Evolutionary conservation across 2,329 filamentous ascomycete species (phyloP), one percentile per base, ranked within the genome.

Genomic region (Fusarium circinatum): DNA sequence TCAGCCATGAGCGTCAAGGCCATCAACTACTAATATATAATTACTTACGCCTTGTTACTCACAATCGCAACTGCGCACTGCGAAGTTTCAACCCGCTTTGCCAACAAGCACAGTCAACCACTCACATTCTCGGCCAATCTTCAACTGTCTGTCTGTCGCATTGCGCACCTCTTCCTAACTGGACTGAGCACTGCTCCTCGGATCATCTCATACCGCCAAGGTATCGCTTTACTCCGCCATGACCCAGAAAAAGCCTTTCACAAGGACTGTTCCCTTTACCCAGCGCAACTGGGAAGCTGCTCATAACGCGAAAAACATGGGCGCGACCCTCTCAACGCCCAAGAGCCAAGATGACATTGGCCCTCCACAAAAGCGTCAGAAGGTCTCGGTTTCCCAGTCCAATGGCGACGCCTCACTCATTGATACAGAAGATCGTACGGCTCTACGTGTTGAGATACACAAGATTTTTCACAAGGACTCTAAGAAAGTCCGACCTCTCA

Each of bases 261-360:
- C 84, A 80, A 85, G 85, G 81, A 84, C 83, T 75, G 82, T 86
- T 64, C 87, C 88, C 68, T 89, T 87, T 79, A 85, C 89, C 68
- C 86, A 88, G 74, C 85, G 87, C 78, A 88, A 86, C 78, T 89
- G 86, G 86, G 82, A 85, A 71, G 84, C 82, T 70, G 84, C 84
- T 54, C 81, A 87, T 78, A 84, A 84, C 67, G 82, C 84, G 68
- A 84, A 86, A 76, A 76, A 79, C 67, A 87, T 87, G 85, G 85
- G 85, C 51, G 73, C 61, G 41, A 67, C 45, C 24, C 68, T 78
- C 55, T 78, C 77, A 48, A 71, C 75, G 42, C 75, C 73, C 11
- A 78, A 78, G 52, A 78, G 80, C 52, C 83, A 84, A 63, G 81
- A 83, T 48, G 78, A 83, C 30, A 78, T 80, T 65, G 73, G 72